Evolutionary conservation across 1,139 yeast genomes (phyloP), one percentile per base, ranked within the genome.

Genomic region (Hansenula sp.): DNA sequence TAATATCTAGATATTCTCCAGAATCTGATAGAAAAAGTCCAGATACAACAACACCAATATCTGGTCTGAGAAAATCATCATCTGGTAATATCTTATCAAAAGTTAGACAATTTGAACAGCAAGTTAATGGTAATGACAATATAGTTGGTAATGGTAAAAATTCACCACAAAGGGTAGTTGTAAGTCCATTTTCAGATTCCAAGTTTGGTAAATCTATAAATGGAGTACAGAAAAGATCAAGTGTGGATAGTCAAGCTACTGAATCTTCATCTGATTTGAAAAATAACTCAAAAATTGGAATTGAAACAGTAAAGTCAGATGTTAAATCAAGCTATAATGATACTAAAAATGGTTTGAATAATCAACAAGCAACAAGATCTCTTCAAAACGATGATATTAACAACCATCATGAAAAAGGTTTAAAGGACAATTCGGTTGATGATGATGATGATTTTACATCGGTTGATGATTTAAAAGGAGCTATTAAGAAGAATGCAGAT

Each of bases 141-240:
- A 49, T 53, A n/a, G n/a, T n/a, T n/a, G 11, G 16, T 11, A 3
- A 5, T 25, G 7, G n/a, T 16, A 28, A 16, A 28, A 28, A 3
- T 13, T 38, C 43, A 7, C 42, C 57, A 2, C 51, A 52, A 29
- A 53, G 51, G 27, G 31, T 46, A 8, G 33, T 41, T 13, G 38
- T 45, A 6, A 52, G 49, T 29, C 56, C 56, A 3, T 43, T 55
- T 29, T 44, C 55, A 17, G 53, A 49, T 6, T 44, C 45, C 5
- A 57, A 62, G 36, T 61, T 63, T 52, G 67, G 65, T 14, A 59
- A 54, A 16, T 52, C 41, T n/a, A n/a, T n/a, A 21, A 21, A 11
- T 24, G 26, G 17, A 59, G 59, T 25, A 26, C 34, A 16, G 13
- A 17, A 18, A 46, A 53, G 55, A 29, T 38, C 51, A 14, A 49